Conservation (phyloP, 2,329 filamentous ascomycete species). For the Berkeleyomyces rouxiae region DNA sequence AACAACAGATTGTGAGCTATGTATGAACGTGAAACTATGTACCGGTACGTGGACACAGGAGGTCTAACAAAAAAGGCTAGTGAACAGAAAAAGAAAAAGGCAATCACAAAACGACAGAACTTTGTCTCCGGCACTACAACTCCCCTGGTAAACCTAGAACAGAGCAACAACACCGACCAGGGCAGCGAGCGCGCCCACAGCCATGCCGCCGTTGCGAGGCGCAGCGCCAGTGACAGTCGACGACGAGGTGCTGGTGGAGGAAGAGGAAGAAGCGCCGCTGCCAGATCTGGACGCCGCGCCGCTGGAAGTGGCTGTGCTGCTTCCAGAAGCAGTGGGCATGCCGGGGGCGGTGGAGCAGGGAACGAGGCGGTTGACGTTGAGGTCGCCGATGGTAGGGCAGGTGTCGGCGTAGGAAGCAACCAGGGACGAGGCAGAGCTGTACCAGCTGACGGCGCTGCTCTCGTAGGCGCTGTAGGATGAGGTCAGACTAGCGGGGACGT, state of each 20-base stretch:
- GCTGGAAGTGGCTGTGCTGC: background rate
- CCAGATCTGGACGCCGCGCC: background rate
- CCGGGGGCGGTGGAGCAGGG: constrained; percentile 10
- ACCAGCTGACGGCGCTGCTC: constrained; percentile 20
- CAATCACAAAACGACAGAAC: background rate
- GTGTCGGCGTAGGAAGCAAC: constrained; percentile 5
- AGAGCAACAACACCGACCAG: constrained; percentile 19
- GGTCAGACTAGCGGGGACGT: constrained; percentile 19
- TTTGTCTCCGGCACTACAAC: background rate
- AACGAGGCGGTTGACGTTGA: background rate
- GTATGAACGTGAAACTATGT: background rate
- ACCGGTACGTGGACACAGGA: background rate
- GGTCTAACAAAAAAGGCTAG: background rate
- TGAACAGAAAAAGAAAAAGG: background rate
- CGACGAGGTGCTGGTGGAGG: background rate
- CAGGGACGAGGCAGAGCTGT: constrained; percentile 17
- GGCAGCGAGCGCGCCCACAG: constrained; percentile 17
- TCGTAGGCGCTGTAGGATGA: constrained; percentile 21
- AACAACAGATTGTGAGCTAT: background rate
- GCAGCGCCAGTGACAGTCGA: background rate
- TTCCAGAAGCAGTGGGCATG: background rate
- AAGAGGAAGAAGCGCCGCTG: background rate
- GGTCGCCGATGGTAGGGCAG: constrained; percentile 7
- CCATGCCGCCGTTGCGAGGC: constrained; percentile 12
- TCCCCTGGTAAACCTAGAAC: background rate